Evolutionary conservation across 805 yeast species (phyloP).

Genomic region (Candida chilensis): DNA sequence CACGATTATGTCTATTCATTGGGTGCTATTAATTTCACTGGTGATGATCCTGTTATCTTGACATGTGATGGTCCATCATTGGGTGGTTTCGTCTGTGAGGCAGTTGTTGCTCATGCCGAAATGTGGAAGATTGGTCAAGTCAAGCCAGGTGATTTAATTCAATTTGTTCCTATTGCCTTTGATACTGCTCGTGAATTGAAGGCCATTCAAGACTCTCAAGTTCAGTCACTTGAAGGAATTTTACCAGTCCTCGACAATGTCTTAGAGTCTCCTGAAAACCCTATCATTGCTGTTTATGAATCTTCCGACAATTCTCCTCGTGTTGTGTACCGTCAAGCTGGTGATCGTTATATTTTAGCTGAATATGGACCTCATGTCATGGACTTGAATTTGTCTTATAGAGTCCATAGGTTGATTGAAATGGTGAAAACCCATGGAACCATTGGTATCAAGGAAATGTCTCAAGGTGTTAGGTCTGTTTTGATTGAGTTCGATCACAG

Average conservation of each 20-base stretch:
- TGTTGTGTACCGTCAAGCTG: conserved; percentile 91
- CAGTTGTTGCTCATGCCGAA: conserved; percentile 91
- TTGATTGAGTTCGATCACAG: conserved; percentile 74
- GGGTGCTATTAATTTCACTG: conserved; percentile 96
- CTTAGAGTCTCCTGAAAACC: conserved; percentile 43
- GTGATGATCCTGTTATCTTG: conserved; percentile 95
- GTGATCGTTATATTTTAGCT: conserved; percentile 85
- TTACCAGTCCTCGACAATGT: conserved; percentile 20
- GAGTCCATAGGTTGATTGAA: conserved; percentile 76
- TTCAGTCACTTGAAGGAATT: conserved; percentile 35
- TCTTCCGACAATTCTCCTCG: conserved; percentile 47
- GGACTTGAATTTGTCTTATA: conserved; percentile 79
- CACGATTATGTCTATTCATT: conserved; percentile 95
- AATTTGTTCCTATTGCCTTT: conserved; percentile 70
- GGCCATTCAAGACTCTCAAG: conserved; percentile 45
- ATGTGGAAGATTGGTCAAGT: conserved; percentile 99
- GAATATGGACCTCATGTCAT: conserved; percentile 88
- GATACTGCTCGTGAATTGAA: conserved; percentile 61
- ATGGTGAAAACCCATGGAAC: conserved; percentile 59
- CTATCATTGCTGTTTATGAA: conserved; percentile 51
- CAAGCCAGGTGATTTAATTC: conserved; percentile 84
- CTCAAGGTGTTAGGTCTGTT: conserved; percentile 95
- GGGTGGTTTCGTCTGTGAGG: conserved; percentile 96
- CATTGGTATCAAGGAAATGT: conserved; percentile 86
- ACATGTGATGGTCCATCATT: conserved; percentile 97